Percentiles rank a stretch among this genome's conserved stretches.
Conservation (phyloP, 176 grass and related monocot species). For the Guadua angustifolia region DNA sequence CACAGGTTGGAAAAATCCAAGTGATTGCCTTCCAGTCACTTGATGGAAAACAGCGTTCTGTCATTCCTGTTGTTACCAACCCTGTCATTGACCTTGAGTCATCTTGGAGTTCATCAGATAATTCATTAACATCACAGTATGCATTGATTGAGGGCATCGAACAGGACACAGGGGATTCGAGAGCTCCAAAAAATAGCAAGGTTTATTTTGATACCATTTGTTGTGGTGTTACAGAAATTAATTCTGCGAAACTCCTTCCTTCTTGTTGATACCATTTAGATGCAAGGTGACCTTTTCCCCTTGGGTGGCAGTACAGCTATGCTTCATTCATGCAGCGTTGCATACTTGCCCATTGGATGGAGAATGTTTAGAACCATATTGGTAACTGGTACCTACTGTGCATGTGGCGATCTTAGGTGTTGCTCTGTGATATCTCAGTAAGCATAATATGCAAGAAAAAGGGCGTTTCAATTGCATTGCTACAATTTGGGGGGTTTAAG, state of each 20-base stretch:
- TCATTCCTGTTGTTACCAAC: slow-evolving; percentile 42
- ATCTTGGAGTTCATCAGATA: slow-evolving; percentile 59
- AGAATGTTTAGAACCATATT: not conserved
- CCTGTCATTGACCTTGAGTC: slow-evolving; percentile 68
- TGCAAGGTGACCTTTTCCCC: not conserved
- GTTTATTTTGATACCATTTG: not conserved
- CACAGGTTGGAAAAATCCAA: slow-evolving; percentile 87
- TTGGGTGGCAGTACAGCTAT: slow-evolving; percentile 4
- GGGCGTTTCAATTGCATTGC: not conserved
- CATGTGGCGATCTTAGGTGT: not conserved
- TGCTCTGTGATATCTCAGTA: not conserved
- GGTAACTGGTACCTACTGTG: not conserved
- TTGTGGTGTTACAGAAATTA: slow-evolving; percentile 15
- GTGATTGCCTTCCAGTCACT: slow-evolving; percentile 91
- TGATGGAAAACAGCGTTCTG: slow-evolving; percentile 56
- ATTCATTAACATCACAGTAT: slow-evolving; percentile 38
- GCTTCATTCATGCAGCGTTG: not conserved
- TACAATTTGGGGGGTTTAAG: not conserved
- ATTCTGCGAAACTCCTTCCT: not conserved
- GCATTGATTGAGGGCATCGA: slow-evolving; percentile 48
- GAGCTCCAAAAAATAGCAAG: slow-evolving; percentile 48
- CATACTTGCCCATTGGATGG: slow-evolving; percentile 11
- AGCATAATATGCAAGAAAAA: slow-evolving; percentile 9
- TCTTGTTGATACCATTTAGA: not conserved
- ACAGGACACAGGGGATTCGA: slow-evolving; percentile 79